phyloP scores from a whole-genome alignment of 495 filamentous ascomycete species.

The Stereocaulon alpinum region DNA sequence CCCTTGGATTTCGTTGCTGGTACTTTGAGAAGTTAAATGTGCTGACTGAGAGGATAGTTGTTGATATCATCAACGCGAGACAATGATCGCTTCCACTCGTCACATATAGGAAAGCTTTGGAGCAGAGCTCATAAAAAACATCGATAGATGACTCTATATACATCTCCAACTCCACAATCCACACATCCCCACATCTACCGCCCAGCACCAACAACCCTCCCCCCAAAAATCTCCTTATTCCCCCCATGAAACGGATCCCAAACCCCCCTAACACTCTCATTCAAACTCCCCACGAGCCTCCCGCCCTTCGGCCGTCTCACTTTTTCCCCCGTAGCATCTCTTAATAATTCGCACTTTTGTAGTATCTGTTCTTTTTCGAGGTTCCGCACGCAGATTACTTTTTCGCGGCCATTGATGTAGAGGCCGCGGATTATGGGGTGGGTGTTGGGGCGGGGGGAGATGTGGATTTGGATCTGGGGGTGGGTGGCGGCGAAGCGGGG shows the following conservation, averaged over 20 bases:
- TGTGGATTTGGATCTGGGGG: conserved; percentile 82
- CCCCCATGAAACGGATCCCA: conserved; percentile 87
- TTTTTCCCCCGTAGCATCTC: conserved; percentile 83
- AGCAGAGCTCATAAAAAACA: not conserved
- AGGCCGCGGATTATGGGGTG: conserved; percentile 79
- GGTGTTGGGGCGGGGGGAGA: conserved; percentile 76
- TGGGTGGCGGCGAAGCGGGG: conserved; percentile 65
- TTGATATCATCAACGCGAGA: conserved; percentile 57
- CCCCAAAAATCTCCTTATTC: conserved; percentile 15
- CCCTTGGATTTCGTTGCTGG: not conserved
- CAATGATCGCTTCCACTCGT: conserved; percentile 21
- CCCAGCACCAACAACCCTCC: not conserved
- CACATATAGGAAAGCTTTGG: not conserved
- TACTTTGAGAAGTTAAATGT: conserved; percentile 4
- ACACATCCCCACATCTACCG: not conserved
- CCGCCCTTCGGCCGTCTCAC: conserved; percentile 51
- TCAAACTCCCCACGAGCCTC: conserved; percentile 79
- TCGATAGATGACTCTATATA: not conserved
- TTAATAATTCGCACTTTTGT: conserved; percentile 68
- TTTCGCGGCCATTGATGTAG: conserved; percentile 84
- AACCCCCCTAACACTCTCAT: conserved; percentile 86
- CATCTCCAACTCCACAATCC: no score
- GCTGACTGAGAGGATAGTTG: conserved; percentile 34
- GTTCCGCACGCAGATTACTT: conserved; percentile 81
- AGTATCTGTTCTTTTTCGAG: conserved; percentile 69